These are phyloP conservation scores for Tylopilus balloui DNA, from an alignment of 768 basidiomycete genomes.

Conservation along the genomic window DNA sequence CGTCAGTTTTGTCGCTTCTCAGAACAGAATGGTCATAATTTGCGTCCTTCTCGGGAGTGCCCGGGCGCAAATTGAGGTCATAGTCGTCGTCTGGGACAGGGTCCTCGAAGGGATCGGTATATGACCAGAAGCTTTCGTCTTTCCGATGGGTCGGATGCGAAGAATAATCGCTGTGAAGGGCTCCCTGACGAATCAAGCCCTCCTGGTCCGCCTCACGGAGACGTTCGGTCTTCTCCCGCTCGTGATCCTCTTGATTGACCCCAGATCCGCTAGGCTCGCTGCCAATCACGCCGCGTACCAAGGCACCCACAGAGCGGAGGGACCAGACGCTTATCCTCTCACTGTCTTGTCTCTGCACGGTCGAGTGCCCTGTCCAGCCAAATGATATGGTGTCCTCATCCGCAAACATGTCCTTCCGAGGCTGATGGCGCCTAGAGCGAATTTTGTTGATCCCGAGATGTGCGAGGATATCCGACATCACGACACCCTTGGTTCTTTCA, in stretches of 20 bases:
- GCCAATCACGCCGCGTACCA: constrained; percentile 28
- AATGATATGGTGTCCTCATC: constrained; percentile 68
- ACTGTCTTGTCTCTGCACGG: constrained; percentile 36
- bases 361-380: constrained; percentile 15
- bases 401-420: constrained; percentile 68
- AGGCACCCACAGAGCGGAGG: constrained; percentile 37
- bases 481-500: neutral
- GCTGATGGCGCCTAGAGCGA: constrained; percentile 8
- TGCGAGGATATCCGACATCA: constrained; percentile 20
- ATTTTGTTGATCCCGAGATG: constrained; percentile 21
- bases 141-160: constrained; percentile 9
- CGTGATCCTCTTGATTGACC: constrained; percentile 11
- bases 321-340: constrained; percentile 51
- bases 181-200: constrained; percentile 20
- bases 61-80: constrained; percentile 9
- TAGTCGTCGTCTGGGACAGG: constrained; percentile 19
- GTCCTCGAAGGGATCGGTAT: constrained; percentile 45
- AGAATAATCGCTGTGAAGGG: constrained; percentile 4
- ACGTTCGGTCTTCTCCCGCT: constrained; percentile 20
- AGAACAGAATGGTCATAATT: constrained; percentile 15
- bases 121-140: constrained; percentile 29
- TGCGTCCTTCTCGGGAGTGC: constrained; percentile 16
- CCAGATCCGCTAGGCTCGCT: constrained; percentile 27
- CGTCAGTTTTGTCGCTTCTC: constrained; percentile 10
- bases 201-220: constrained; percentile 13